A percentile compares a stretch with the other conserved stretches of the same genome.
These are phyloP conservation scores for Amanita polypyramis DNA, from an alignment of 768 basidiomycete genomes.

Conservation along the genomic window DNA sequence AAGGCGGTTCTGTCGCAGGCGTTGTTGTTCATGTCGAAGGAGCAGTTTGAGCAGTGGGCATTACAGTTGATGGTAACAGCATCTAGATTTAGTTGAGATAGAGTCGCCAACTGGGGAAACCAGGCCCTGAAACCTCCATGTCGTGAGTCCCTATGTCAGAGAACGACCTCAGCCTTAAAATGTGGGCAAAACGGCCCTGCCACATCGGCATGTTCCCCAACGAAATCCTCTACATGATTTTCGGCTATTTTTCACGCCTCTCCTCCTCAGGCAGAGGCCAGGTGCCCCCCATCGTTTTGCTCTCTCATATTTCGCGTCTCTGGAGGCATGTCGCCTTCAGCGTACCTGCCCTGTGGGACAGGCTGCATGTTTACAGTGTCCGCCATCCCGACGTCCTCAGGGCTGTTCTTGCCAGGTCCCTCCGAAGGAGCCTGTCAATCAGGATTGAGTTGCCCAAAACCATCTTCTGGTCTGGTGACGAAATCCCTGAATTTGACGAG, in stretches of 20 bases:
- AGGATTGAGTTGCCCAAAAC: constrained; percentile 5
- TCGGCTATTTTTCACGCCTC: constrained; percentile 3
- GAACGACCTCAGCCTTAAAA: constrained; percentile 3
- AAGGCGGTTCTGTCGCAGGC: constrained; percentile 97
- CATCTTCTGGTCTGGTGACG: constrained; percentile 5
- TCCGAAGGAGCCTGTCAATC: neutral
- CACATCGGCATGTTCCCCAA: constrained; percentile 6
- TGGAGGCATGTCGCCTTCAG: constrained; percentile 43
- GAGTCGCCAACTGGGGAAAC: constrained; percentile 1
- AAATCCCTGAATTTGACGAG: constrained; percentile 6
- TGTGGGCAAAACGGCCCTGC: neutral
- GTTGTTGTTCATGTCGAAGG: constrained; percentile 93
- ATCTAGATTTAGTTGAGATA: constrained; percentile 24
- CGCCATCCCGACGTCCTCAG: constrained; percentile 4
- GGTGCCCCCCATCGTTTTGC: constrained; percentile 30
- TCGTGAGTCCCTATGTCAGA: neutral
- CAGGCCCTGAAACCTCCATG: neutral
- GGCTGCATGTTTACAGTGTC: neutral
- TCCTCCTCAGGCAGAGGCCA: constrained; percentile 6
- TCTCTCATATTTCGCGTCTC: constrained; percentile 37
- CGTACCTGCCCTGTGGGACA: constrained; percentile 38
- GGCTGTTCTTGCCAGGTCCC: constrained; percentile 4
- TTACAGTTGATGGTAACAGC: constrained; percentile 55
- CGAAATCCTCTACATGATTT: constrained; percentile 8
- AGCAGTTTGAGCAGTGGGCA: constrained; percentile 90